These are phyloP conservation scores for Limonium bicolor DNA, from an alignment of 148 eudicot genomes.

Conservation along the genomic window DNA sequence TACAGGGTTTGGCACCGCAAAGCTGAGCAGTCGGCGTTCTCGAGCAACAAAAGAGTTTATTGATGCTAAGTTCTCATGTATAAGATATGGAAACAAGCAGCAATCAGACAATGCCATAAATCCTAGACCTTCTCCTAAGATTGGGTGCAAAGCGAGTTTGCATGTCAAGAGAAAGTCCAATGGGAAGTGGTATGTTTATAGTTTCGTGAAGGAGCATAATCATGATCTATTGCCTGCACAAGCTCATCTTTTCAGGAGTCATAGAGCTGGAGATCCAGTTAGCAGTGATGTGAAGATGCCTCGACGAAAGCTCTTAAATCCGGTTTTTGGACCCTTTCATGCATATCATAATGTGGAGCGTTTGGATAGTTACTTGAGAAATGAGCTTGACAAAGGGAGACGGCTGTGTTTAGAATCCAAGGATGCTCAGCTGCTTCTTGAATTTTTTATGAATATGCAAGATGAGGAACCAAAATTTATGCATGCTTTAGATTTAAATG, in stretches of 20 bases:
- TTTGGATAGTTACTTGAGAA: conserved; percentile 26
- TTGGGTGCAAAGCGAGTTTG: conserved; percentile 68
- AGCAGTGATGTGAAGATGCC: conserved; percentile 41
- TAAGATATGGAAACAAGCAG: conserved; percentile 59
- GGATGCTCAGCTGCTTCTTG: conserved; percentile 45
- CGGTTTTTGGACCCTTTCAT: conserved; percentile 34
- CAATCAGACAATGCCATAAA: conserved; percentile 61
- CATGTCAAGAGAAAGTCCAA: conserved; percentile 52
- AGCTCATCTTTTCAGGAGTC: conserved; percentile 56
- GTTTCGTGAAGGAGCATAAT: conserved; percentile 51
- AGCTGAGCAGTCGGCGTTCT: conserved; percentile 62
- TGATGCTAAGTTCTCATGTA: conserved; percentile 60
- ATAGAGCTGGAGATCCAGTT: conserved; percentile 29
- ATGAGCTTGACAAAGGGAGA: conserved; percentile 38
- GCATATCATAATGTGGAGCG: conserved; percentile 33
- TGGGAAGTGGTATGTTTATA: conserved; percentile 55
- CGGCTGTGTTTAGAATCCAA: conserved; percentile 38
- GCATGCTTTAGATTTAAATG: conserved; percentile 50
- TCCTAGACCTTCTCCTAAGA: conserved; percentile 68
- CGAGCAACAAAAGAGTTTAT: conserved; percentile 58
- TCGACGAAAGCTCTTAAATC: conserved; percentile 32
- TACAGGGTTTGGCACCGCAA: conserved; percentile 54
- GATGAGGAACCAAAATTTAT: conserved; percentile 49
- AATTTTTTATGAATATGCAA: conserved; percentile 50
- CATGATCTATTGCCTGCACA: conserved; percentile 60